Evolutionary conservation across 139 green algal genomes (phyloP), one percentile per base, ranked within the genome.

Genomic region (Pedinophyceae sp.): DNA sequence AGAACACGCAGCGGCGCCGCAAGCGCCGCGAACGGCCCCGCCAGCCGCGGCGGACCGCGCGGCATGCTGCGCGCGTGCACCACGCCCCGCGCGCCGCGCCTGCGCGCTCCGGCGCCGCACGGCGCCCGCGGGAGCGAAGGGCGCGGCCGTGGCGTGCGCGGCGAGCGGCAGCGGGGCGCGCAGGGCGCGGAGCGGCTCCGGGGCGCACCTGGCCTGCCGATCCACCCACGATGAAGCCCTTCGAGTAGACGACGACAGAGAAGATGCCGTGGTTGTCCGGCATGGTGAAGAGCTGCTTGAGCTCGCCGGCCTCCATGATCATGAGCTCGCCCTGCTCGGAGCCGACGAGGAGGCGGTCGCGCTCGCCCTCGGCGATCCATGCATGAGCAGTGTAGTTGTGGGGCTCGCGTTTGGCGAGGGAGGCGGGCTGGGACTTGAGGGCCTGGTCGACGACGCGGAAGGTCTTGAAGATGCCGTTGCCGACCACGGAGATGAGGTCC

Each of bases 261-360:
- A 72, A 59, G 5, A 84, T 62, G 15, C 57, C 52, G 2, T 62
- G 55, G 4, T 67, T 71, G 7, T 70, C 66, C 25, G 78, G 72
- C 13, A 57, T 51, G 16, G 57, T 59, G 30, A 89, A 68, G 7
- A 57, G 58, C 3, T 62, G 63, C 34, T 63, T 64, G 4, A 79
- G 54, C n/a, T 87, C 78, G 2, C 67, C 71, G 25, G 71, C 73
- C 28, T 73, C 75, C 22, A 90, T 51, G 25, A 94, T 56, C 46
- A 94, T 67, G 39, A 93, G 25, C 60, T 94, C 84, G 0, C 85
- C 85, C 17, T 64, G 70, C 2, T 68, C 66, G 23, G 74, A 89
- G n/a, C 80, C 84, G 34, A 43, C 34, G 34, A 13, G 13, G 34
- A 43, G 13, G 34, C 34, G 34, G 10, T 65, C 56, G 18, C 40